These are phyloP conservation scores for Beauveria sp. DNA, from an alignment of 2,329 filamentous ascomycete species.

Conservation along the genomic window DNA sequence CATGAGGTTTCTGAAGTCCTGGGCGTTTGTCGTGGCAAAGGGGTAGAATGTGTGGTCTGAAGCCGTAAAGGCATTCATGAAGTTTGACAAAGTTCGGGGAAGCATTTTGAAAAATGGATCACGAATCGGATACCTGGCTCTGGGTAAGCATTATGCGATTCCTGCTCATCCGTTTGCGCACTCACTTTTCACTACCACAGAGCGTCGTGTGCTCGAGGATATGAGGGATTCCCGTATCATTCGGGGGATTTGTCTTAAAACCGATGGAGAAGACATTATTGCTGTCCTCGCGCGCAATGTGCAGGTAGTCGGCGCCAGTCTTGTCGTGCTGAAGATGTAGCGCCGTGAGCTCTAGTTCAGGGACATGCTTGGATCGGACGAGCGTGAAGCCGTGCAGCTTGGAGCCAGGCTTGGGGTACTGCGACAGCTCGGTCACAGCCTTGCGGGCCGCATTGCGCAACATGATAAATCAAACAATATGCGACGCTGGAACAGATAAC, in stretches of 20 bases:
- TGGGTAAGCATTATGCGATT: constrained; percentile 20
- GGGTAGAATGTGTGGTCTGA: constrained; percentile 96
- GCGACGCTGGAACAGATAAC: background rate
- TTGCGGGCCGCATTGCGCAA: constrained; percentile 46
- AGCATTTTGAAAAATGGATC: constrained; percentile 99
- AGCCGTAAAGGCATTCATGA: constrained; percentile 98
- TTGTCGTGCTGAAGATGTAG: constrained; percentile 87
- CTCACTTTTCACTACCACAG: constrained; percentile 86
- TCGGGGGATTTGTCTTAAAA: constrained; percentile 97
- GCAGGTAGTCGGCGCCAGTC: constrained; percentile 91
- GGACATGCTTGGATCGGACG: constrained; percentile 80
- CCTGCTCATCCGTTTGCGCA: constrained; percentile 8
- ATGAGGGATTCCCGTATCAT: constrained; percentile 92
- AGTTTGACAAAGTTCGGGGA: constrained; percentile 94
- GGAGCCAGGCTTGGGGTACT: constrained; percentile 71
- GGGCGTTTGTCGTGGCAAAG: constrained; percentile 91
- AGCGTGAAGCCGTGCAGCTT: constrained; percentile 92
- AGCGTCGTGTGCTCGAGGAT: constrained; percentile 96
- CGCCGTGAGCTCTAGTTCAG: constrained; percentile 87
- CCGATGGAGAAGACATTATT: constrained; percentile 99
- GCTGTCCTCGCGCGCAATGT: constrained; percentile 88
- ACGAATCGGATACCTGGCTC: constrained; percentile 79
- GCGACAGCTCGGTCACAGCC: constrained; percentile 68
- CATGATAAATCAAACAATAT: constrained; percentile 28
- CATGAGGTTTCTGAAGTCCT: constrained; percentile 94